Evolutionary conservation across 805 yeast genomes (phyloP), one percentile per base, ranked within the genome.

Genomic region (Sungouiozyma ichnusensis): DNA sequence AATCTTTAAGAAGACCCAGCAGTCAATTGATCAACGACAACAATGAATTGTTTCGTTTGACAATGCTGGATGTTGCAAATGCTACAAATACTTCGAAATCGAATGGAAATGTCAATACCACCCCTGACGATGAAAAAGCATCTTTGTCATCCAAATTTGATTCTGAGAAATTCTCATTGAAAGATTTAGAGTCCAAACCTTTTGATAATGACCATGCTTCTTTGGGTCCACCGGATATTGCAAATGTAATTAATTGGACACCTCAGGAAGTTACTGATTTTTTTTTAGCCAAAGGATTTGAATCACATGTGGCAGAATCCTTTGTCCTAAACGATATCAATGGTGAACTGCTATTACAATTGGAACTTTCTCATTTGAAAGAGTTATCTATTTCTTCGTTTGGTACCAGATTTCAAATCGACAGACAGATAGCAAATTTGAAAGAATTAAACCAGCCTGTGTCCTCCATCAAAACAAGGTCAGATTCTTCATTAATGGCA

Each of bases 361-460:
- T 92, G 48, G 96, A 90, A 54, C 69, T 90, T 46, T 73, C 85
- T 1, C 82, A 84, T 55, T 70, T 92, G 55, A 92, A 90, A 60
- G 98, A 92, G 60, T 68, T 92, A 44, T 97, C 87, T 41, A 92
- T 92, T 39, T 71, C 78, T 36, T 84, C 95, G 3, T 92, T 92
- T 66, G 99, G 99, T 19, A 86, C 95, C 0, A 73, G 99, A 47
- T 92, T 87, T 62, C 95, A 87, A 60, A 75, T 92, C 33, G 79
- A 77, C 61, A 87, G 85, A 56, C 94, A 85, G 57, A 90, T 92
- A 53, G 92, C 85, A 58, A 74, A 77, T 33, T 65, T 84, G 52
- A 59, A 58, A 24, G 11, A 24, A 4, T 17, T 20, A 11, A 16
- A 27, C 2, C 6, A 6, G 11, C 6, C 9, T 24, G 29, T 46